Evolutionary conservation across 208 protist species (phyloP), one percentile per base, ranked within the genome.

Genomic region (Crithidia bombi): DNA sequence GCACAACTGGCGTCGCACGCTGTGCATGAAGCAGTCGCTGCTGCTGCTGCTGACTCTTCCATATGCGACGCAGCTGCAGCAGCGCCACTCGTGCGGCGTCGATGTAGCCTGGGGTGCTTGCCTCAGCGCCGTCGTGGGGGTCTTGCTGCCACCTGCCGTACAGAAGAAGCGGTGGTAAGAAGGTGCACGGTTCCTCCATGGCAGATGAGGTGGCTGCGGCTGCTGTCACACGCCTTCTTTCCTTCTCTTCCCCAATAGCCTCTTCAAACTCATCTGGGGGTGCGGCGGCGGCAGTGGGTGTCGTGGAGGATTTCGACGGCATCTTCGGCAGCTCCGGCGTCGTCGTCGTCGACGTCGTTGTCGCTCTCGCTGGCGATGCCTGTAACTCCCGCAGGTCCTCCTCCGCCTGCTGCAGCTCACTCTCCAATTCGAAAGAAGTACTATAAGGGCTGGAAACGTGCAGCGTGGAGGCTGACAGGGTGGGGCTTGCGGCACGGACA

Each of bases 391-490:
- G 5, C 28, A 68, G 21, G 43, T 80, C 74, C 1, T 56, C 50
- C 39, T 66, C 54, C 6, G 70, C 68, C 21, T 49, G 33, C 17
- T 19, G 21, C 26, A 80, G 63, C 30, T 80, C 74, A 25, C 57
- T 65, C 51, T 80, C 68, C 21, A 66, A 3, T 33, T 74, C 74
- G 21, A 80, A 80, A 19, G 74, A 80, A 17, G 63, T 63, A 23
- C 59, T 55, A 25, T 51, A 17, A 44, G 6, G 15, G 26, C n/a
- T 25, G 14, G 32, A 33, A 11, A 5, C 28, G 51, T 44, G 52
- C 19, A n/a, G 15, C 17, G 33, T 58, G 33, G 52, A 43, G n/a
- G n/a, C n/a, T n/a, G n/a, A n/a, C n/a, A n/a, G n/a, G n/a, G n/a
- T n/a, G n/a, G n/a, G n/a, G n/a, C n/a, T n/a, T n/a, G n/a, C n/a